These are phyloP conservation scores for Phytophthora sp. DNA, from an alignment of 352 stramenopile species.

Conservation along the genomic window DNA sequence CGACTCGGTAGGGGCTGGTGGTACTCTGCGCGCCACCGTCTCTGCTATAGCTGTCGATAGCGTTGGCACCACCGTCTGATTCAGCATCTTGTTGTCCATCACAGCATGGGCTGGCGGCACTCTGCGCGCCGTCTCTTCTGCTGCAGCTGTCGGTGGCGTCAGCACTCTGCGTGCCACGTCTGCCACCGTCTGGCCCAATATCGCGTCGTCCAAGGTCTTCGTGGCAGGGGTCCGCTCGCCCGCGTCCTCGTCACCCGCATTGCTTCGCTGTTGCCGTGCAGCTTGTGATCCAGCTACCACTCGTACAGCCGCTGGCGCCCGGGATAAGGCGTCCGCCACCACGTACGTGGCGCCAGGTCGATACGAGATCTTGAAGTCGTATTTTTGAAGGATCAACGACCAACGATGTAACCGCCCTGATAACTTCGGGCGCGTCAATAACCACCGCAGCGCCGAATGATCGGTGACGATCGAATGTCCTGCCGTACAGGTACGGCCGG, in stretches of 20 bases:
- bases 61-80: no score
- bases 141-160: no score
- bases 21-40: no score
- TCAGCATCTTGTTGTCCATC: no score
- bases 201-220: background rate
- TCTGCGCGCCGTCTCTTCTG: background rate
- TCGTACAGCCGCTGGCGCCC: background rate
- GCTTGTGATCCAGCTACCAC: background rate
- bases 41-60: no score
- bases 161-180: no score
- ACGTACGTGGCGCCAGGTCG: conserved; percentile 7
- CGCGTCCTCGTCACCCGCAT: no score
- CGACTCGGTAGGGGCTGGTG: no score
- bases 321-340: conserved; percentile 16
- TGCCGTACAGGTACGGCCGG: conserved; percentile 24
- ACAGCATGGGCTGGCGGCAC: no score
- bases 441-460: background rate
- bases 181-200: background rate
- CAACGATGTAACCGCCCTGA: conserved; percentile 6
- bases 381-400: conserved; percentile 26
- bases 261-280: background rate
- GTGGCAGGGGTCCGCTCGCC: no score
- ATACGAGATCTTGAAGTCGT: conserved; percentile 13
- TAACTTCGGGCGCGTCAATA: background rate
- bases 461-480: conserved; percentile 26